Conservation (phyloP, 441 rosid species). For the Aquilaria agallochum region DNA sequence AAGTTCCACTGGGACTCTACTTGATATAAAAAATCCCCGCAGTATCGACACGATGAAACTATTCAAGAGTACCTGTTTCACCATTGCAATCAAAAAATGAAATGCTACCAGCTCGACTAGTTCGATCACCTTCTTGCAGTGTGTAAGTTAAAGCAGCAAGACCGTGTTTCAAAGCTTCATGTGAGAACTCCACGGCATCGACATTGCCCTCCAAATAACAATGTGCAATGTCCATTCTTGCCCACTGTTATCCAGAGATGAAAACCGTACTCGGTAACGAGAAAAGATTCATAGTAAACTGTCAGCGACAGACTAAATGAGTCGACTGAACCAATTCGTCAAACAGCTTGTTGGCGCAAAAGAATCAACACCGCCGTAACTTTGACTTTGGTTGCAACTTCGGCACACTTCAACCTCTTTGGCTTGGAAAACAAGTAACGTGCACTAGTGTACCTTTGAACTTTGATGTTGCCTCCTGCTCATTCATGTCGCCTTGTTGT, state of each 20-base stretch:
- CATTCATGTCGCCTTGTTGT: no score
- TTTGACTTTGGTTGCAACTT: no score
- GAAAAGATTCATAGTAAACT: background rate
- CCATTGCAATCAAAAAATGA: conserved; percentile 53
- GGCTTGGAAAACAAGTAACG: no score
- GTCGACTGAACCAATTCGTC: conserved; percentile 1
- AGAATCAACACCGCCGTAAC: no score
- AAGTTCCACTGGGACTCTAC: conserved; percentile 51
- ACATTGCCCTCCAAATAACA: conserved; percentile 71
- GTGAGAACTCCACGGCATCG: conserved; percentile 80
- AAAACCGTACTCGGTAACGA: background rate
- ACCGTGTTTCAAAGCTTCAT: conserved; percentile 32
- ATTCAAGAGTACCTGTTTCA: conserved; percentile 32
- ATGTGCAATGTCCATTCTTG: conserved; percentile 65
- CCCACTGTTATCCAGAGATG: no score
- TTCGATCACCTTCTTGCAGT: conserved; percentile 66
- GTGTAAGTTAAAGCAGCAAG: conserved; percentile 83
- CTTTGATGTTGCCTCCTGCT: no score
- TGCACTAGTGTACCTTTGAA: no score
- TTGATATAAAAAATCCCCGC: conserved; percentile 77
- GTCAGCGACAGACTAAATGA: no score
- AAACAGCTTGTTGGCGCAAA: conserved; percentile 9
- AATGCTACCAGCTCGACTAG: conserved; percentile 72
- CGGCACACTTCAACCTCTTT: no score
- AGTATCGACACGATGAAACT: conserved; percentile 46